A percentile compares a stretch with the other conserved stretches of the same genome.
phyloP scores from a whole-genome alignment of 2,329 filamentous ascomycete genomes.

The Botryotinia convoluta region DNA sequence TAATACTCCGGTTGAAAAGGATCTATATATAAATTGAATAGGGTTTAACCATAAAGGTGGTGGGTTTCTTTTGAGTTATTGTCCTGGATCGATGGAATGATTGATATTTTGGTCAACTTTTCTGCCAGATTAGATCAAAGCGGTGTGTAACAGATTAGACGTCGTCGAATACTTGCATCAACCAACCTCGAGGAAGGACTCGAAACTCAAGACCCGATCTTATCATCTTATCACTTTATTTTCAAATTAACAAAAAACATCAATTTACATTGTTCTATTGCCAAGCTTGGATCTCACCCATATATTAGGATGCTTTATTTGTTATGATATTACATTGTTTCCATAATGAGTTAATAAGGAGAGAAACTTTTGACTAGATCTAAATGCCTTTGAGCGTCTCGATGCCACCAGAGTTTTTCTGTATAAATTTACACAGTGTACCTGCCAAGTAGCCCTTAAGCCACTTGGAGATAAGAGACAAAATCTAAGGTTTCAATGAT shows the following conservation, averaged over 20 bases:
- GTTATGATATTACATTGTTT: background rate
- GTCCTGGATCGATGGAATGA: conserved; percentile 3
- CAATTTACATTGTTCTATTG: background rate
- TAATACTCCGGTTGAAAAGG: background rate
- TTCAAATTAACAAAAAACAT: background rate
- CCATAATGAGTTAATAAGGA: background rate
- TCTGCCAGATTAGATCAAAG: conserved; percentile 1
- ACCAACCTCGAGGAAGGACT: background rate
- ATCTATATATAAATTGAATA: background rate
- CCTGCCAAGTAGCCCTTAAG: no score
- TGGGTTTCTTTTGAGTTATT: background rate
- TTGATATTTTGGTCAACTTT: conserved; percentile 12
- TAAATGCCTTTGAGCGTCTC: background rate
- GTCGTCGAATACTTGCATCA: background rate
- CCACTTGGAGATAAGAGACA: background rate
- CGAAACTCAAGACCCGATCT: background rate
- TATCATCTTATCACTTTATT: conserved; percentile 7
- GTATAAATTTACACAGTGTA: background rate
- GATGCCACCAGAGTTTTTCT: background rate
- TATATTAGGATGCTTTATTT: background rate
- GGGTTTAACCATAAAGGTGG: background rate
- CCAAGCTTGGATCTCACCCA: background rate
- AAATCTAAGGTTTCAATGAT: background rate
- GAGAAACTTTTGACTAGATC: background rate
- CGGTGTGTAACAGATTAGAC: background rate